Conservation (phyloP, 1,139 yeast species). For the Suhomyces bokatorum region DNA sequence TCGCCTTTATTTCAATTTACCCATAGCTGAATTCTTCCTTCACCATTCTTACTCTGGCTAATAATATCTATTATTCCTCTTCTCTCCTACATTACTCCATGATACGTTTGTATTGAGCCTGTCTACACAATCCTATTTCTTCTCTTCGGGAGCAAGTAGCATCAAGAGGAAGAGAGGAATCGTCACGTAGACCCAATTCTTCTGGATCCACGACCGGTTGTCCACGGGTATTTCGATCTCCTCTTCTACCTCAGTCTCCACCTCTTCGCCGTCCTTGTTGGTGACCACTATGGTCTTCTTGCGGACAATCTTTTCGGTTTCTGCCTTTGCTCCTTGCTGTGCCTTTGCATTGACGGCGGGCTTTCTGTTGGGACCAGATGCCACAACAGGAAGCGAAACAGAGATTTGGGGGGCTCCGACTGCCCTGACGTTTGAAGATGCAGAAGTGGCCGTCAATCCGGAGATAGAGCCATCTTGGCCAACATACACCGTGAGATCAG, state of each 20-base stretch:
- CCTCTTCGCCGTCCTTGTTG: slow-evolving; percentile 30
- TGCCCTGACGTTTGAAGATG: background rate
- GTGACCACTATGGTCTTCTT: slow-evolving; percentile 15
- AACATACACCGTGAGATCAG: slow-evolving; percentile 2
- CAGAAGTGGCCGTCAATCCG: slow-evolving; percentile 4
- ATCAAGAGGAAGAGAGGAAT: slow-evolving; percentile 33
- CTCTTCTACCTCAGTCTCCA: slow-evolving; percentile 27
- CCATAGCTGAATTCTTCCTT: too few species aligned
- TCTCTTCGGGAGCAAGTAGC: slow-evolving; percentile 28
- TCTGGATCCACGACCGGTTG: slow-evolving; percentile 51
- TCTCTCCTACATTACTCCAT: background rate
- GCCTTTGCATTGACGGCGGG: slow-evolving; percentile 10
- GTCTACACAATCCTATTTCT: slow-evolving; percentile 10
- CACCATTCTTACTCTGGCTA: too few species aligned
- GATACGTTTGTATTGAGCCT: background rate
- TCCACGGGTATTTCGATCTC: slow-evolving; percentile 29
- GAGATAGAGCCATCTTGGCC: slow-evolving; percentile 1
- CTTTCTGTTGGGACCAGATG: slow-evolving; percentile 32
- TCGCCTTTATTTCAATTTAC: too few species aligned
- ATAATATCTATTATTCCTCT: background rate
- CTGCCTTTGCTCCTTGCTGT: slow-evolving; percentile 9
- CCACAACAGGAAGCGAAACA: slow-evolving; percentile 8
- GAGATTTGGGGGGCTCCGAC: background rate
- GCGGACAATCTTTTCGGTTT: slow-evolving; percentile 18
- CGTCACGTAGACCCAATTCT: slow-evolving; percentile 54